phyloP scores from a whole-genome alignment of 2,329 filamentous ascomycete genomes.

The Aspergillus amoenus region DNA sequence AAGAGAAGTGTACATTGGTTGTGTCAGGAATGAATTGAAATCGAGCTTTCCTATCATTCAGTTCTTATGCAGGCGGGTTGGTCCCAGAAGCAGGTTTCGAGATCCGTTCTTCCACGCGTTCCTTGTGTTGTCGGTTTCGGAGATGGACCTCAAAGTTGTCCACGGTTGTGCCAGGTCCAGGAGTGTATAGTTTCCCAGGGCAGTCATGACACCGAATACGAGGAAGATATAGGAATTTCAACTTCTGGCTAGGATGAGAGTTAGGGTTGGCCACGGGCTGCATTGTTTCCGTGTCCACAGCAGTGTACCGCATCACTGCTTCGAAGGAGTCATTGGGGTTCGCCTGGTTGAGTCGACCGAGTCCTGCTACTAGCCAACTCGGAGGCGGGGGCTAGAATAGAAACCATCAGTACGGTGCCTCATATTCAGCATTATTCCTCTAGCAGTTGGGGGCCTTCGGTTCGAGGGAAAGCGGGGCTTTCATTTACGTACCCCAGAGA shows the following conservation, averaged over 20 bases:
- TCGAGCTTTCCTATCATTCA: conserved; percentile 12
- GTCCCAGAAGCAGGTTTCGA: conserved; percentile 24
- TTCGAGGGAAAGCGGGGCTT: conserved; percentile 16
- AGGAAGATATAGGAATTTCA: conserved; percentile 81
- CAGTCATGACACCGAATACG: conserved; percentile 91
- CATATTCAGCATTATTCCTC: not conserved
- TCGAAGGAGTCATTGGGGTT: conserved; percentile 86
- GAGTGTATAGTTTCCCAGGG: conserved; percentile 89
- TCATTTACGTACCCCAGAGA: conserved; percentile 45
- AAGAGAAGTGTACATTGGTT: conserved; percentile 13
- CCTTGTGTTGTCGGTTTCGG: conserved; percentile 76
- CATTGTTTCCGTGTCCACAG: conserved; percentile 71
- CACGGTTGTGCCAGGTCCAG: conserved; percentile 78
- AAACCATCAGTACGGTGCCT: conserved; percentile 12
- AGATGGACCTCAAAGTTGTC: conserved; percentile 92
- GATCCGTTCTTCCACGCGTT: conserved; percentile 61
- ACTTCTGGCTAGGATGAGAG: conserved; percentile 55
- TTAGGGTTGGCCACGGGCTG: conserved; percentile 58
- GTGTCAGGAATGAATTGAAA: not conserved
- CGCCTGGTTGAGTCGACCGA: conserved; percentile 66
- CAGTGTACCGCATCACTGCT: conserved; percentile 84
- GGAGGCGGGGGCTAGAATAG: conserved; percentile 71
- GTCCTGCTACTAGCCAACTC: conserved; percentile 75
- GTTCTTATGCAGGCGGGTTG: conserved; percentile 15
- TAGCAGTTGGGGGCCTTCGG: conserved; percentile 7